A percentile compares a stretch with the other conserved stretches of the same genome.
Evolutionary conservation across 306 rosid species (phyloP).

Genomic region (Crotalaria pallida): DNA sequence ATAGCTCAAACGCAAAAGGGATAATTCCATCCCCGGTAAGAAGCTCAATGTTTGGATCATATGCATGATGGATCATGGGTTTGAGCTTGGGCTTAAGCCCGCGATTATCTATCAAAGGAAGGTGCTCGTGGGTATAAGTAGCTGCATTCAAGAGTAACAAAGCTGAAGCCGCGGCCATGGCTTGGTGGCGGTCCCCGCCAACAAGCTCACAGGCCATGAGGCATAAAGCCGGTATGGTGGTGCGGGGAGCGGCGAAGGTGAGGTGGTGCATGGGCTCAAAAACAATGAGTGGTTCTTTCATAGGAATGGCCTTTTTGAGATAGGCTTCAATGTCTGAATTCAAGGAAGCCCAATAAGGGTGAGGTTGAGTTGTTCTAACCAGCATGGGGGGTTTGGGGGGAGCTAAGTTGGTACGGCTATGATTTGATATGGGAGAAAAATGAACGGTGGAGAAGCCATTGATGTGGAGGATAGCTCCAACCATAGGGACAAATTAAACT

Average conservation of each 20-base stretch:
- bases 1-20: conserved; percentile 49
- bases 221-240: conserved; percentile 57
- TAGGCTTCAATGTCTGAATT: conserved; percentile 52
- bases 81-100: not conserved
- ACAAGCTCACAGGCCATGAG: conserved; percentile 65
- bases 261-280: conserved; percentile 61
- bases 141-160: conserved; percentile 39
- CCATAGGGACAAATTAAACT: conserved; percentile 16
- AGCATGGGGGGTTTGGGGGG: not conserved
- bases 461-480: conserved; percentile 2
- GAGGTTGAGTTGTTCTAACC: conserved; percentile 11
- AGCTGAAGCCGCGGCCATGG: conserved; percentile 68
- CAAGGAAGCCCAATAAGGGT: conserved; percentile 37
- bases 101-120: conserved; percentile 28
- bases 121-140: conserved; percentile 38
- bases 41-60: conserved; percentile 40
- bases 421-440: conserved; percentile 1
- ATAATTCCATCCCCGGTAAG: conserved; percentile 41
- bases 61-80: not conserved
- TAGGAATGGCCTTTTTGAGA: conserved; percentile 41
- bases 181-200: conserved; percentile 43
- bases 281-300: conserved; percentile 47
- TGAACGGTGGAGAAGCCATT: conserved; percentile 5
- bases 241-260: conserved; percentile 33
- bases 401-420: not conserved